Percentiles rank a stretch among this genome's conserved stretches.
Evolutionary conservation across 345 rosid species (phyloP).

Genomic region (Eucalyptus marginata): DNA sequence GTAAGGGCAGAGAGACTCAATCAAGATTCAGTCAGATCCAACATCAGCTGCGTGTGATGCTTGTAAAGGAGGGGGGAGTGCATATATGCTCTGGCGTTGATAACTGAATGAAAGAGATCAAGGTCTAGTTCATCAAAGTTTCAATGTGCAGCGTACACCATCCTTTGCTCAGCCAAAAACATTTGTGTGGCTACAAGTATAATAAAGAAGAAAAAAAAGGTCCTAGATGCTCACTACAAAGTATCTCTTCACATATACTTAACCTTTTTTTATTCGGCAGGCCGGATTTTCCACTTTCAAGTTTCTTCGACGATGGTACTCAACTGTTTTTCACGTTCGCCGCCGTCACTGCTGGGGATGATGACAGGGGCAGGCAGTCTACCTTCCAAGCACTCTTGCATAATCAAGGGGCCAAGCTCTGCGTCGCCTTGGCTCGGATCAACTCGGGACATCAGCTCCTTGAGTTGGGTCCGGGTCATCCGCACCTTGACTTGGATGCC

Average conservation of each 20-base stretch:
- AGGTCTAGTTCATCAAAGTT: not conserved
- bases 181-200: not conserved
- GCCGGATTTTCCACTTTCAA: not conserved
- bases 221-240: not conserved
- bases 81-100: not conserved
- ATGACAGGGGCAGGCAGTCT: not conserved
- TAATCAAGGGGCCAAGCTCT: not conserved
- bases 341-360: not conserved
- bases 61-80: not conserved
- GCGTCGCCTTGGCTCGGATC: not conserved
- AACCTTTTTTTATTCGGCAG: not conserved
- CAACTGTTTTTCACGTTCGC: not conserved
- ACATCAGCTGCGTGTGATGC: not conserved
- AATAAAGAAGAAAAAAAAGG: not conserved
- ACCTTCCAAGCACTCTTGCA: not conserved
- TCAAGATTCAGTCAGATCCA: not conserved
- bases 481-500: not conserved
- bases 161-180: not conserved
- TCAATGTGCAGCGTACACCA: not conserved
- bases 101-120: not conserved
- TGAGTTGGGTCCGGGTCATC: not conserved
- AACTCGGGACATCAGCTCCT: not conserved
- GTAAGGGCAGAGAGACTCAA: not conserved
- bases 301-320: not conserved
- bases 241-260: not conserved